Evolutionary conservation across 345 rosid species (phyloP).

Genomic region (Microthlaspi erraticum): DNA sequence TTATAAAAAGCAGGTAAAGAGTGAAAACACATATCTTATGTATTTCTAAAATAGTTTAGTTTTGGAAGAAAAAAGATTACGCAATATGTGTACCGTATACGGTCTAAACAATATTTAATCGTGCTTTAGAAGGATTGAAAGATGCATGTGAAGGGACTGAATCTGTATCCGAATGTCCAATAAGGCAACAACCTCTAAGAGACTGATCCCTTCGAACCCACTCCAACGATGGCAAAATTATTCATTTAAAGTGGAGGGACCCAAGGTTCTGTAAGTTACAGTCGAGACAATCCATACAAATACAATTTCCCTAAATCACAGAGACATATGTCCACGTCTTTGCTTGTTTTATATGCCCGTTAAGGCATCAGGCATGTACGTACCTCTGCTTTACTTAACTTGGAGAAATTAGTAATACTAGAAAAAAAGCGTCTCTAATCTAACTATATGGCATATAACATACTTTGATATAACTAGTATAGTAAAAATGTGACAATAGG

Average conservation of each 20-base stretch:
- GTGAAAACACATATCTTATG: not conserved
- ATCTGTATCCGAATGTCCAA: too few relatives aligned
- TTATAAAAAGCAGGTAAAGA: too few relatives aligned
- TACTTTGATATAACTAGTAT: not conserved
- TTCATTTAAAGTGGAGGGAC: not conserved
- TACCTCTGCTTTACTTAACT: conserved; percentile 3
- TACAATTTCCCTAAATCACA: not conserved
- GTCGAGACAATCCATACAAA: not conserved
- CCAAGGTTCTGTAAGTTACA: not conserved
- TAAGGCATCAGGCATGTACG: not conserved
- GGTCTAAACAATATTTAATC: too few relatives aligned
- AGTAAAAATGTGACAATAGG: not conserved
- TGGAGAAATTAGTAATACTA: not conserved
- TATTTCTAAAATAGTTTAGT: not conserved
- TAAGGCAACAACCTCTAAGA: not conserved
- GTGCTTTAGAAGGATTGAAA: too few relatives aligned
- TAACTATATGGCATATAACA: conserved; percentile 5
- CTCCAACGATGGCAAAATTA: conserved; percentile 19
- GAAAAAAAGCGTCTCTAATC: not conserved
- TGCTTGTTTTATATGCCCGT: not conserved
- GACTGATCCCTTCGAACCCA: conserved; percentile 20
- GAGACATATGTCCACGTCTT: conserved; percentile 2
- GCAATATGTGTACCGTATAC: too few relatives aligned
- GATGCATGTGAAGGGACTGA: too few relatives aligned
- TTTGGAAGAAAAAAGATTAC: too few relatives aligned